Conservation (phyloP, 495 filamentous ascomycete species). For the Penicillium manginii region DNA sequence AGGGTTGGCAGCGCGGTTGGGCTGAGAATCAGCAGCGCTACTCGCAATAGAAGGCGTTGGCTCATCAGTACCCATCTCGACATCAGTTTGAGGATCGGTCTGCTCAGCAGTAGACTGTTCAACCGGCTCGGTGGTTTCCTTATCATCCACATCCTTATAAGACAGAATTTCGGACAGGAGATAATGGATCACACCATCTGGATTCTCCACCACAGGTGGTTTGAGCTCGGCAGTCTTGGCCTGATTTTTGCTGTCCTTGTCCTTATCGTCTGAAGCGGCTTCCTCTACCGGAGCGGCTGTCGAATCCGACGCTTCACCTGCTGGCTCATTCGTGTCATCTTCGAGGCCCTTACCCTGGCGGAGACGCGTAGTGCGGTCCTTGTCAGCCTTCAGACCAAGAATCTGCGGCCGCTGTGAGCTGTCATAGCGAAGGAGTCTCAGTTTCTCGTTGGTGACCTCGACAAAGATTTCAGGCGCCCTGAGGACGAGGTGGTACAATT, state of each 20-base stretch:
- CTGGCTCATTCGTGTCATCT: constrained; percentile 27
- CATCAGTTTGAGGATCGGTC: constrained; percentile 44
- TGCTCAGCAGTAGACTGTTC: constrained; percentile 46
- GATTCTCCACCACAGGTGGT: constrained; percentile 84
- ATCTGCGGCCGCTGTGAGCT: constrained; percentile 57
- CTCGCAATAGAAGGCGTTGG: constrained; percentile 43
- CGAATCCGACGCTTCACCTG: constrained; percentile 32
- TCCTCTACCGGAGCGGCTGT: too few species aligned
- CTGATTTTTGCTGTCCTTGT: constrained; percentile 64
- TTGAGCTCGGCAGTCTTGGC: constrained; percentile 71
- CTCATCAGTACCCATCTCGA: constrained; percentile 53
- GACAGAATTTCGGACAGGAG: constrained; percentile 91
- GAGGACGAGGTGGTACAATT: constrained; percentile 80
- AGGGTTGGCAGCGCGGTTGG: constrained; percentile 21
- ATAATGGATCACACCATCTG: constrained; percentile 95
- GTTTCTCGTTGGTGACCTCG: constrained; percentile 83
- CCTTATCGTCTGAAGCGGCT: constrained; percentile 42
- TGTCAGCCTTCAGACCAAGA: constrained; percentile 62
- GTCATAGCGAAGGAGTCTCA: constrained; percentile 70
- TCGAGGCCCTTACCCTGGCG: constrained; percentile 34
- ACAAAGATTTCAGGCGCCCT: constrained; percentile 87
- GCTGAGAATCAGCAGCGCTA: constrained; percentile 28
- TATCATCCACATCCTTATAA: constrained; percentile 89
- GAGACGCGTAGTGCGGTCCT: constrained; percentile 31
- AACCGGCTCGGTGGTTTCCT: constrained; percentile 57